phyloP scores from a whole-genome alignment of 331 rosid species.

The Malus hybrid region DNA sequence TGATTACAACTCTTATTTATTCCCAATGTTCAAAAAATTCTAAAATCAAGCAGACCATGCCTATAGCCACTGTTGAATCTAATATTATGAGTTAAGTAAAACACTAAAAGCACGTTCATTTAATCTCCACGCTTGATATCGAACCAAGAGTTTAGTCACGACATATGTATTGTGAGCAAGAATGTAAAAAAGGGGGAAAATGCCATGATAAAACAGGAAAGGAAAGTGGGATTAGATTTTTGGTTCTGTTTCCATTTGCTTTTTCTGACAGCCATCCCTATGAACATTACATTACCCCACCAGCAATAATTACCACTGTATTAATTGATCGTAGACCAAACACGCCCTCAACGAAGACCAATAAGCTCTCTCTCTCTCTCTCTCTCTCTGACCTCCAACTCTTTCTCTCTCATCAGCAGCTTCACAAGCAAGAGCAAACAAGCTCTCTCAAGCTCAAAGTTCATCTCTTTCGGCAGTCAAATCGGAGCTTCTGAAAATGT shows the following conservation, averaged over 20 bases:
- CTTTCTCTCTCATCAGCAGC: slow-evolving; percentile 1
- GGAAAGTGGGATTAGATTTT: not conserved
- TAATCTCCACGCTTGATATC: too few relatives aligned
- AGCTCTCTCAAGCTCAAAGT: not conserved
- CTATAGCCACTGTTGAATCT: too few relatives aligned
- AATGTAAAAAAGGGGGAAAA: not conserved
- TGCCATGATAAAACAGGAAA: not conserved
- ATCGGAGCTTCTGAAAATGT: slow-evolving; percentile 2
- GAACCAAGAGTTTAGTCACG: too few relatives aligned
- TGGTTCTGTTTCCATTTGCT: slow-evolving; percentile 2
- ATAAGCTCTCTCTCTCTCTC: not conserved
- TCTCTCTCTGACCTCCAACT: not conserved
- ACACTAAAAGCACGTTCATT: too few relatives aligned
- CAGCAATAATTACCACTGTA: slow-evolving; percentile 32
- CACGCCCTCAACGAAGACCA: slow-evolving; percentile 21
- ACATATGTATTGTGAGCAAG: too few relatives aligned
- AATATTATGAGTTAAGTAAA: too few relatives aligned
- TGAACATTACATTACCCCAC: slow-evolving; percentile 23
- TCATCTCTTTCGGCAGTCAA: slow-evolving; percentile 7
- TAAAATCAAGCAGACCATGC: too few relatives aligned
- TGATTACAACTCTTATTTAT: too few relatives aligned
- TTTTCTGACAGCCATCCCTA: slow-evolving; percentile 30
- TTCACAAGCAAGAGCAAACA: slow-evolving; percentile 5
- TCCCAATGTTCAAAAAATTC: too few relatives aligned
- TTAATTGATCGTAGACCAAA: slow-evolving; percentile 24